Evolutionary conservation across 345 rosid genomes (phyloP).

Genomic region (Laguncularia racemosa): DNA sequence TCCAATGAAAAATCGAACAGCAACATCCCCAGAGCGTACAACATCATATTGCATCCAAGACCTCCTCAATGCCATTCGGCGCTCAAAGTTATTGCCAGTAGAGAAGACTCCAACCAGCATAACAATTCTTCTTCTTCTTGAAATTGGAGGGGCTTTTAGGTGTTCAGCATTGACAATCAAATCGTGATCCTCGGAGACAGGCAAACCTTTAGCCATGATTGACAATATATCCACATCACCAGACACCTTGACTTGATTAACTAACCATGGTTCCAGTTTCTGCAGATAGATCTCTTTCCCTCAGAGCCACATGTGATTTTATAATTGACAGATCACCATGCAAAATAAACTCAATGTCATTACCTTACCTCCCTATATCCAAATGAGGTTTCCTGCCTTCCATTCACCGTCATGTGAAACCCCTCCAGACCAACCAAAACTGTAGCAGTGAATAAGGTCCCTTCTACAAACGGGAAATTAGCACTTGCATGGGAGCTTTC

Average conservation of each 20-base stretch:
- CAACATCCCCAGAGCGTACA: slow-evolving; percentile 65
- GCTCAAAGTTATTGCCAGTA: slow-evolving; percentile 79
- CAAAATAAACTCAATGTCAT: slow-evolving; percentile 5
- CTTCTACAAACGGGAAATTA: slow-evolving; percentile 69
- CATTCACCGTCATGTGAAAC: slow-evolving; percentile 85
- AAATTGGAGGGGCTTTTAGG: slow-evolving; percentile 58
- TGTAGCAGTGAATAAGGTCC: slow-evolving; percentile 70
- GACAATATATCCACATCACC: slow-evolving; percentile 60
- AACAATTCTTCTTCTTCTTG: slow-evolving; percentile 31
- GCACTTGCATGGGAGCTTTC: slow-evolving; percentile 34
- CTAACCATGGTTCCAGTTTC: slow-evolving; percentile 85
- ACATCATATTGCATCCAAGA: slow-evolving; percentile 85
- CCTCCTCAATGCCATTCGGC: slow-evolving; percentile 88
- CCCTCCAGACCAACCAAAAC: slow-evolving; percentile 79
- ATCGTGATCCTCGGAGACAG: slow-evolving; percentile 58
- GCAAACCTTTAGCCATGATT: slow-evolving; percentile 62
- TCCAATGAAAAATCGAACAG: slow-evolving; percentile 83
- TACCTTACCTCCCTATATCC: slow-evolving; percentile 67
- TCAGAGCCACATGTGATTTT: background rate
- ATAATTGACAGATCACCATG: background rate
- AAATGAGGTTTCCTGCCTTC: slow-evolving; percentile 81
- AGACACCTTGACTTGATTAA: slow-evolving; percentile 44
- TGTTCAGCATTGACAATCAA: slow-evolving; percentile 45
- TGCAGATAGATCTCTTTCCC: slow-evolving; percentile 19
- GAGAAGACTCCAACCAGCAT: slow-evolving; percentile 85